Percentiles rank a stretch among this genome's conserved stretches.
These are phyloP conservation scores for Neonothopanus nambi DNA, from an alignment of 1,284 basidiomycete genomes.

Conservation along the genomic window DNA sequence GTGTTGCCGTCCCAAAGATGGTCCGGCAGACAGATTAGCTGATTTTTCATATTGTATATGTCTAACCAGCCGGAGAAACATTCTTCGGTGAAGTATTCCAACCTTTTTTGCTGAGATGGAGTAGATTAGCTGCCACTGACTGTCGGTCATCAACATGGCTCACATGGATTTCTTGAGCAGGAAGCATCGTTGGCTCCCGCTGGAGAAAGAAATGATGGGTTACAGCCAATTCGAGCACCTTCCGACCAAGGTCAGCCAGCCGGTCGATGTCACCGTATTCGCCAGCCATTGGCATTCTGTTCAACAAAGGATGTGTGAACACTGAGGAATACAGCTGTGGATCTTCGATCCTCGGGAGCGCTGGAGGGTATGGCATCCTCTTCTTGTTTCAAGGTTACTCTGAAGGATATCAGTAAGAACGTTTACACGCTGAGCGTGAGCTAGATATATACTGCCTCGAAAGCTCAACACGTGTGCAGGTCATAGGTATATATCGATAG, in stretches of 20 bases:
- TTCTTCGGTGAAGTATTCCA: not conserved
- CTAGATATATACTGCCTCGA: no score
- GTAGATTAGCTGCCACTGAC: no score
- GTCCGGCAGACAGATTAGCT: conserved; percentile 38
- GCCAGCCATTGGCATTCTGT: conserved; percentile 39
- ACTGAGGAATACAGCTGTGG: conserved; percentile 28
- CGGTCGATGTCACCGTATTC: conserved; percentile 59
- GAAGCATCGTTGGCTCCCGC: conserved; percentile 41
- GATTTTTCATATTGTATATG: conserved; percentile 37
- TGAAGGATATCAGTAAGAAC: no score
- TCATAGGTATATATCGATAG: no score
- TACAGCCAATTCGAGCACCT: conserved; percentile 50
- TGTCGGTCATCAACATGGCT: conserved; percentile 15
- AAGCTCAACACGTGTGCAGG: no score
- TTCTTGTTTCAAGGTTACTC: not conserved
- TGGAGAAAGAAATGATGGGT: conserved; percentile 52
- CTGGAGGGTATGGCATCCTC: not conserved
- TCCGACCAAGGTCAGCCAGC: conserved; percentile 52
- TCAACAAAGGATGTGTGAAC: conserved; percentile 66
- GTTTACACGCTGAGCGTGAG: no score
- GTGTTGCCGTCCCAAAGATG: conserved; percentile 8
- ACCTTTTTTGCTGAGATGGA: no score
- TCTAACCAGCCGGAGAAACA: conserved; percentile 43
- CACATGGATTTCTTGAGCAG: conserved; percentile 41
- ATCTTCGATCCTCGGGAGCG: not conserved